Evolutionary conservation across 192 early-diverging fungal species (phyloP).

Genomic region (Rhizophagus prolifer): DNA sequence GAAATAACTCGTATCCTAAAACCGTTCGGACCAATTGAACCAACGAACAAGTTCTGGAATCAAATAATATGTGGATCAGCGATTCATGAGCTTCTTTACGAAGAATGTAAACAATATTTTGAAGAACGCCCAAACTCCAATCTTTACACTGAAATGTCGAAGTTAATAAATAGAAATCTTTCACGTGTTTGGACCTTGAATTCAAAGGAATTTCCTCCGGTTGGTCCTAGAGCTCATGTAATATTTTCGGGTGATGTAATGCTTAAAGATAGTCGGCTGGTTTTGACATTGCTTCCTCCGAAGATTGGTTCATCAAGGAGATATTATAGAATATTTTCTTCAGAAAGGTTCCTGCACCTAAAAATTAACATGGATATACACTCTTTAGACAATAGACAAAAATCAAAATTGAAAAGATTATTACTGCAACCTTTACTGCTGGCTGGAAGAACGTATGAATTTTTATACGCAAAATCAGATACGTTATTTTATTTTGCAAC

Average conservation of each 20-base stretch:
- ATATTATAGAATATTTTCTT: conserved; percentile 34
- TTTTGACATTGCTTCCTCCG: conserved; percentile 19
- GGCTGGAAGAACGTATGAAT: conserved; percentile 28
- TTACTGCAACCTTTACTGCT: conserved; percentile 30
- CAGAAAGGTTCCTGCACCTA: conserved; percentile 36
- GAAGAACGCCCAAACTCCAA: background rate
- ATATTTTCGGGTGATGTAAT: background rate
- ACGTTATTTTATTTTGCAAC: conserved; percentile 37
- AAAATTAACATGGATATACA: conserved; percentile 1
- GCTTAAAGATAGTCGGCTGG: background rate
- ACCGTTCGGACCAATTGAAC: background rate
- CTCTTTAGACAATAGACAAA: background rate
- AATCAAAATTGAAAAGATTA: background rate
- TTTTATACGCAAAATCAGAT: conserved; percentile 38
- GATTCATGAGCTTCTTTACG: background rate
- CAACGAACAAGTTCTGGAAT: background rate
- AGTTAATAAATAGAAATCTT: background rate
- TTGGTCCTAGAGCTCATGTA: background rate
- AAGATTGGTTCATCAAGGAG: conserved; percentile 29
- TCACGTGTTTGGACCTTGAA: background rate
- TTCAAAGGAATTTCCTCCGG: background rate
- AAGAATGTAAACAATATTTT: background rate
- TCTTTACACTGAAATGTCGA: background rate
- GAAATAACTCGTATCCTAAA: background rate
- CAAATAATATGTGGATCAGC: background rate